These are phyloP conservation scores for Sphaerostilbella broomeana DNA, from an alignment of 2,329 filamentous ascomycete species.

Conservation along the genomic window DNA sequence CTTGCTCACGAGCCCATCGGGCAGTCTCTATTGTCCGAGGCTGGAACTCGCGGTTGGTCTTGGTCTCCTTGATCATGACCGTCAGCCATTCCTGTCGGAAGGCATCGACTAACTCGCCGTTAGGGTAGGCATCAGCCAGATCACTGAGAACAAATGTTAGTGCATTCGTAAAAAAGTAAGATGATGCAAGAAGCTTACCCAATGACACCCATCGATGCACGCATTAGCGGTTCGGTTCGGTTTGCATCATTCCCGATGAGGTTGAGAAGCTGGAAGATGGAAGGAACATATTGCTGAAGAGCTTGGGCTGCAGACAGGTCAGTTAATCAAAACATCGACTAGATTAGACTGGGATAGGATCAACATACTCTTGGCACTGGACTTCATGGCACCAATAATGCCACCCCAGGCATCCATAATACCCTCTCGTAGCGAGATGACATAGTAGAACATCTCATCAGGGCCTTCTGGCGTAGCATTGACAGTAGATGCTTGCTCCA, in stretches of 20 bases:
- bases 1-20: constrained; percentile 94
- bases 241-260: constrained; percentile 75
- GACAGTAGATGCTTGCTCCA: constrained; percentile 86
- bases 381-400: constrained; percentile 90
- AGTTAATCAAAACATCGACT: constrained; percentile 16
- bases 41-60: constrained; percentile 80
- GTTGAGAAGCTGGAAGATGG: constrained; percentile 82
- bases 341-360: not conserved
- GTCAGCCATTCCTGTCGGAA: constrained; percentile 93
- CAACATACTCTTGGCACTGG: constrained; percentile 65
- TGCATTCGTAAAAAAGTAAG: not conserved
- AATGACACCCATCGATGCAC: constrained; percentile 95
- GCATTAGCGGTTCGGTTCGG: constrained; percentile 84
- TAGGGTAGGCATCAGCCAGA: constrained; percentile 86
- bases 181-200: constrained; percentile 55
- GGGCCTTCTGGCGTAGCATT: constrained; percentile 71
- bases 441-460: constrained; percentile 95
- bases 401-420: constrained; percentile 99
- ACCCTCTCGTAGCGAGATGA: constrained; percentile 88
- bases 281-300: constrained; percentile 70
- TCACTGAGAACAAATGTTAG: constrained; percentile 52
- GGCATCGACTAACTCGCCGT: constrained; percentile 73
- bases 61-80: constrained; percentile 83
- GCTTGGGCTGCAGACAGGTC: constrained; percentile 49
- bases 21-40: constrained; percentile 86